phyloP scores from a whole-genome alignment of 345 rosid genomes.

The rapeseed (Brassica napus) region Da-Ae NC_063451.1:2349001-2349500 shows the following conservation, averaged over 20 bases:
- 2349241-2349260: not conserved
- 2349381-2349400: not conserved
- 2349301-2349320: slow-evolving; percentile 9
- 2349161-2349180: slow-evolving; percentile 23
- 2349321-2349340: slow-evolving; percentile 22
- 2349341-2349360: slow-evolving; percentile 9
- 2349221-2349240: not conserved
- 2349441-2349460: too few relatives aligned
- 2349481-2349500: too few relatives aligned
- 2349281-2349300: slow-evolving; percentile 32
- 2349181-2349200: slow-evolving; percentile 29
- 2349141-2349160: slow-evolving; percentile 20
- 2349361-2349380: not conserved
- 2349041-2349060: slow-evolving; percentile 41
- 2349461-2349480: too few relatives aligned
- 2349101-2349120: slow-evolving; percentile 19
- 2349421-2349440: too few relatives aligned
- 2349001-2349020: not conserved
- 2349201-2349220: slow-evolving; percentile 6
- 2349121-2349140: slow-evolving; percentile 33
- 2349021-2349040: not conserved
- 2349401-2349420: too few relatives aligned
- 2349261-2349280: not conserved
- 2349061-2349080: slow-evolving; percentile 59
- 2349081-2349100: slow-evolving; percentile 41